phyloP scores from a whole-genome alignment of 257 asterid species.

The Solanum pimpinellifolium region DNA sequence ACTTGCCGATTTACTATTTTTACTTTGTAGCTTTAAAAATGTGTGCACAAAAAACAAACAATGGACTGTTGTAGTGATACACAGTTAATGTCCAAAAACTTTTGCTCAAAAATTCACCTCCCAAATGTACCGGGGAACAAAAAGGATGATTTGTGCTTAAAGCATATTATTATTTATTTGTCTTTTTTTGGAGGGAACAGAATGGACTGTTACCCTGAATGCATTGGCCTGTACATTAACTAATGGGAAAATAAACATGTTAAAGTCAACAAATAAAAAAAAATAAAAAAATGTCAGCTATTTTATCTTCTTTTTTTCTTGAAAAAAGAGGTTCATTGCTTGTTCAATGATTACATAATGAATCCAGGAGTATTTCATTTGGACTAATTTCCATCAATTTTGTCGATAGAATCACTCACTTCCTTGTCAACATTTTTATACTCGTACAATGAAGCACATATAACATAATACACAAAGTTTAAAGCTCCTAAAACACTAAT shows the following conservation, averaged over 20 bases:
- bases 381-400: neutral
- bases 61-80: neutral
- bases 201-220: neutral
- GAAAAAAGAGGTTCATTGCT: neutral
- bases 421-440: conserved; percentile 1
- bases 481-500: neutral
- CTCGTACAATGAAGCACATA: conserved; percentile 1
- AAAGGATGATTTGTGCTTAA: neutral
- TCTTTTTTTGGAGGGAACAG: neutral
- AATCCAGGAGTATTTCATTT: neutral
- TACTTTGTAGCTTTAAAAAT: neutral
- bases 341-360: neutral
- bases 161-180: neutral
- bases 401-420: neutral
- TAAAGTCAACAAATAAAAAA: neutral
- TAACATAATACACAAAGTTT: conserved; percentile 4
- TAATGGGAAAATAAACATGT: neutral
- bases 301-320: neutral
- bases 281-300: neutral
- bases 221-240: neutral
- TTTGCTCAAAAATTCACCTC: neutral
- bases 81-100: neutral
- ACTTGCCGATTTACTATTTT: neutral
- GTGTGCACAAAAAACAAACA: neutral
- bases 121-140: neutral